Percentiles rank a stretch among this genome's conserved stretches.
Conservation (phyloP, 2,329 filamentous ascomycete species). For the Ophiocordyceps robertsii region DNA sequence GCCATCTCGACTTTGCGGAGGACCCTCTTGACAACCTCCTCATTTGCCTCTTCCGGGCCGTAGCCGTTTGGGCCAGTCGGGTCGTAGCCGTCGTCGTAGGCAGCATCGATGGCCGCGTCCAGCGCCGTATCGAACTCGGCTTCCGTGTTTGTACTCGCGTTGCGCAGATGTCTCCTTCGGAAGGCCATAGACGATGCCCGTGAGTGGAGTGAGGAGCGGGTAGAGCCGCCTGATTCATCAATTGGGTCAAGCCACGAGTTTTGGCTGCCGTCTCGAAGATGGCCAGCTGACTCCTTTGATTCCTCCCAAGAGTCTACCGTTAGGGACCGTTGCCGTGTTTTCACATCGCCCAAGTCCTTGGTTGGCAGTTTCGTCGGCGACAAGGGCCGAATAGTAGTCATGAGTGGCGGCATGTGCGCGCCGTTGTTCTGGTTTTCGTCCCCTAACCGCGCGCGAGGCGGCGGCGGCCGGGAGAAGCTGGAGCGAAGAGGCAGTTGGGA, state of each 20-base stretch:
- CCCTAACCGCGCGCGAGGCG: constrained; percentile 11
- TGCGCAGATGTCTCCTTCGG: constrained; percentile 56
- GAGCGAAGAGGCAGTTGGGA: constrained; percentile 28
- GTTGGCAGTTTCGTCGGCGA: constrained; percentile 23
- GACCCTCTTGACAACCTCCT: constrained; percentile 38
- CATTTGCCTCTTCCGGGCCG: constrained; percentile 19
- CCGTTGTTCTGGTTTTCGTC: constrained; percentile 12
- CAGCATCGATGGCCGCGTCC: constrained; percentile 90
- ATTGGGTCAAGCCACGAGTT: constrained; percentile 93
- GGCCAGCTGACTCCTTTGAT: constrained; percentile 15
- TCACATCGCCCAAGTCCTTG: constrained; percentile 6
- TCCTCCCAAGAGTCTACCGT: constrained; percentile 9
- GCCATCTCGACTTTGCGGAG: constrained; percentile 59
- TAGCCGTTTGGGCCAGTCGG: constrained; percentile 42
- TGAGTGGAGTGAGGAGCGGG: constrained; percentile 68
- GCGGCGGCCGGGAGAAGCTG: constrained; percentile 37
- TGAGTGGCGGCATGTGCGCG: neutral
- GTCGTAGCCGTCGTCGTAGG: constrained; percentile 85
- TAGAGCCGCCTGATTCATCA: constrained; percentile 76
- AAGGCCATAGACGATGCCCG: constrained; percentile 58
- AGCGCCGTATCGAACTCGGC: constrained; percentile 88
- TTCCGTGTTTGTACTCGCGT: constrained; percentile 59
- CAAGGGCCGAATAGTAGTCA: constrained; percentile 36
- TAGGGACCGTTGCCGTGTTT: constrained; percentile 1
- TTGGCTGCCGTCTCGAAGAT: constrained; percentile 50